Base-by-base conservation (phyloP, 768 basidiomycete species). In the Lentinula sp. region DNA sequence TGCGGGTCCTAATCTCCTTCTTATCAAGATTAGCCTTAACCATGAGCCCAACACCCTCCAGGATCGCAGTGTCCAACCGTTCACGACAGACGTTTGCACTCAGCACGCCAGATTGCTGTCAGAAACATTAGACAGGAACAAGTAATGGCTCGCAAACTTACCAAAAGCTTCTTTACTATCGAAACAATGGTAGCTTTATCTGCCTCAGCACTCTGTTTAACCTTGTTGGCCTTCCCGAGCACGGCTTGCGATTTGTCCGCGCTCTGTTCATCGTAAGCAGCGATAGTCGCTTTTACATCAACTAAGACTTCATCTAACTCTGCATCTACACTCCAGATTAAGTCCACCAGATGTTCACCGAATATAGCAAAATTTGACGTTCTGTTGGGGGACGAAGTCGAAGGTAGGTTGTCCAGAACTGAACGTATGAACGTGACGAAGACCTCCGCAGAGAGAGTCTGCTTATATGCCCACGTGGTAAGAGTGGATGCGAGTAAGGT, bases 1-100 rank as follows among this genome's bases (percentile, higher is more conserved):
- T 94, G 61, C 91, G 79, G 33, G 85, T 88, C 65, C 91, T 79
- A 45, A 93, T 85, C 68, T 92, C 90, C 70, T 89, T 92, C 78
- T 87, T 89, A 66, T 88, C 87, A 65, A 90, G 81, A 1, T 80
- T 71, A 15, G 69, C 68, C 68, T 86, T 85, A n/a, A 74, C 73
- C 62, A 93, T 84, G 23, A 94, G 79, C 1, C 87, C 86, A 13
- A 84, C 84, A 36, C 76, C 79, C 12, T 84, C 81, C 28, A 92
- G 73, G 23, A 92, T 73, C 1, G 79, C 71, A 37, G 85, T 73
- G 63, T 95, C 93, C 39, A 95, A 76, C 13, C 91, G 80, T 70
- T 94, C 91, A 51, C 88, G 79, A 73, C 89, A 91, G 32, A 84
- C 74, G 3, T 80, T 75, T 0, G 84, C 75, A 57, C 80, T 80